Conservation (phyloP, 441 rosid genomes). For the Caryocar brasiliense region DNA sequence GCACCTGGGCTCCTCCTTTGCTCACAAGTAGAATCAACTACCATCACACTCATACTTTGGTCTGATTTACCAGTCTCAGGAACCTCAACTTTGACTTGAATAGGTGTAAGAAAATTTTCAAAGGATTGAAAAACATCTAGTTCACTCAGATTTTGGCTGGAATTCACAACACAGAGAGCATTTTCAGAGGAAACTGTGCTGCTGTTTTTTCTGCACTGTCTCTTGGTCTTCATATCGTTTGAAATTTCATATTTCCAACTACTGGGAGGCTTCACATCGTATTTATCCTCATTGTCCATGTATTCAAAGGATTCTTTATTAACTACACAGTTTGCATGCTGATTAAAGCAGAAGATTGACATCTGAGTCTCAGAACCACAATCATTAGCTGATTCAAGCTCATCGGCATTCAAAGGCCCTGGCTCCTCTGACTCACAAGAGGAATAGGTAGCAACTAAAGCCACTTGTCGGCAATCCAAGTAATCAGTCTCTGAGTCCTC, state of each 20-base stretch:
- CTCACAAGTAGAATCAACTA: conserved; percentile 14
- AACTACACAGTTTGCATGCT: no score
- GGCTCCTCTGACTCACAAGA: conserved; percentile 14
- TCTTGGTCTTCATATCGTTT: conserved; percentile 29
- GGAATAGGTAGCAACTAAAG: conserved; percentile 11
- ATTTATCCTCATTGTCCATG: conserved; percentile 35
- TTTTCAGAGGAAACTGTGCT: conserved; percentile 13
- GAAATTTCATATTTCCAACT: conserved; percentile 36
- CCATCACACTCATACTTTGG: conserved; percentile 11
- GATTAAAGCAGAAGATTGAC: no score
- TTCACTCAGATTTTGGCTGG: conserved; percentile 6
- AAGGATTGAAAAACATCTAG: conserved; percentile 11
- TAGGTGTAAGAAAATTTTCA: conserved; percentile 11
- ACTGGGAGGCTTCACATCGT: conserved; percentile 48
- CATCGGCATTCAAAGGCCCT: no score
- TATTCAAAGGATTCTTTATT: no score
- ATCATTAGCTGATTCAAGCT: no score
- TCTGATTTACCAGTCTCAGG: conserved; percentile 26
- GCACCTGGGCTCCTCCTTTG: no score
- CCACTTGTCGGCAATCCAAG: conserved; percentile 23
- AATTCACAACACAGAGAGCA: conserved; percentile 9
- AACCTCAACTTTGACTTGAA: conserved; percentile 32
- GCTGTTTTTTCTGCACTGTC: conserved; percentile 18
- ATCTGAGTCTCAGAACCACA: no score
- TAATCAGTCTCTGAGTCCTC: conserved; percentile 29